Evolutionary conservation across 2,329 filamentous ascomycete genomes (phyloP).

Genomic region (Aphanocladium album): DNA sequence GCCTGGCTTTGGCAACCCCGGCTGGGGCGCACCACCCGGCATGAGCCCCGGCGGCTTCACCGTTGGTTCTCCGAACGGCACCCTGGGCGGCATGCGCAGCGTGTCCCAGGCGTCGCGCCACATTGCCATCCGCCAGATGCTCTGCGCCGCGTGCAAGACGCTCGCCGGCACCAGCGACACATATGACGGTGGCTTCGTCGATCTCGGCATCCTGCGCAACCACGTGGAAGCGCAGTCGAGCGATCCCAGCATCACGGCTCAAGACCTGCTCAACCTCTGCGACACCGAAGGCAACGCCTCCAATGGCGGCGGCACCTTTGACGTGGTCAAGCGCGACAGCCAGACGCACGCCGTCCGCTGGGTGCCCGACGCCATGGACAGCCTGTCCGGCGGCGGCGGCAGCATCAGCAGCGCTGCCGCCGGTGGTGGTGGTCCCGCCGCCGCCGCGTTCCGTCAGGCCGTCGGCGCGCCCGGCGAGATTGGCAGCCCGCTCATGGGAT

Average conservation of each 20-base stretch:
- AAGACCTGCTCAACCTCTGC: constrained; percentile 76
- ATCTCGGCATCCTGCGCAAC: constrained; percentile 62
- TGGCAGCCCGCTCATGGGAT: constrained; percentile 56
- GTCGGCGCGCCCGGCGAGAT: constrained; percentile 63
- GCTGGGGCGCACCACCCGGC: constrained; percentile 30
- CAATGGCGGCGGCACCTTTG: constrained; percentile 89
- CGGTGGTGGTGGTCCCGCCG: no score
- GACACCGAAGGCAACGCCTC: constrained; percentile 82
- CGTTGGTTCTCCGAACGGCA: constrained; percentile 27
- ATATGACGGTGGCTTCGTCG: constrained; percentile 60
- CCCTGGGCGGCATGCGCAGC: constrained; percentile 26
- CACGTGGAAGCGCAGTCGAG: constrained; percentile 53
- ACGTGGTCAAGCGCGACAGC: constrained; percentile 51
- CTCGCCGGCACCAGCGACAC: constrained; percentile 34
- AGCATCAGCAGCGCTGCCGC: constrained; percentile 35
- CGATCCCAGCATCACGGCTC: constrained; percentile 36
- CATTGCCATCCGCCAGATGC: constrained; percentile 64
- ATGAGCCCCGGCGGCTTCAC: constrained; percentile 31
- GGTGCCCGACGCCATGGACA: constrained; percentile 33
- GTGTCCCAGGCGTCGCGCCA: constrained; percentile 53
- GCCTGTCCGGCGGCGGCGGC: neutral
- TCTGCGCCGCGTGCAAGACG: constrained; percentile 73
- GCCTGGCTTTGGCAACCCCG: constrained; percentile 41
- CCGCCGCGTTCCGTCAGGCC: constrained; percentile 36
- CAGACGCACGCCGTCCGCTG: constrained; percentile 44